Base-by-base conservation (phyloP, 2,329 filamentous ascomycete species). In the Colletotrichum sp. region DNA sequence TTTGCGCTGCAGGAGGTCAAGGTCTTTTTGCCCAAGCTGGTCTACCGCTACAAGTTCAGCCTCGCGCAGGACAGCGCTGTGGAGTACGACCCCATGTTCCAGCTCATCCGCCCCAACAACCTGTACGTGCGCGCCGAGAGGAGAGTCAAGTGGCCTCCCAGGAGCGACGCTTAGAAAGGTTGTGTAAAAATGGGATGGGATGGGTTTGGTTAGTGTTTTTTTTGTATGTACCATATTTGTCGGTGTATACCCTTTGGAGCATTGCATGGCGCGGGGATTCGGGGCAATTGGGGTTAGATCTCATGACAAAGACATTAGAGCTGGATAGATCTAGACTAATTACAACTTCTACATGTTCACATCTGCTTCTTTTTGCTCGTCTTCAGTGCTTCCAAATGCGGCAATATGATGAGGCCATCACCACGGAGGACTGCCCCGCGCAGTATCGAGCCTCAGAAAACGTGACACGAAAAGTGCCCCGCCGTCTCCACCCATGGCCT, bases 1-100 rank as follows among this genome's bases (percentile, higher is more conserved):
- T 92, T 93, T 81, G 91, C 91, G 0, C 83, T 93, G 8, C 87
- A 89, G 74, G 91, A 93, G 81, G 85, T 92, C 74, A 92, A 92
- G 84, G 85, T 92, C 6, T 88, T 91, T 78, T 52, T 93, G 77
- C 85, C 87, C 2, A 90, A 92, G 83, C 82, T 93, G 48, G 82
- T 93, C 3, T 93, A 88, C 73, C 85, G 91, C 9, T 93, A 93
- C 80, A 84, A 89, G 71, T 93, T 91, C 74, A 82, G 76, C 12
- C 81, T 86, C n/a, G 90, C 87, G n/a, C 85, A 86, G 6, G 85
- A 90, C 6, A 88, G 85, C 2, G 83, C 87, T 0, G 83, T 92
- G 8, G 90, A 91, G 71, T 92, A 92, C 63, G 90, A 92, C 77
- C 90, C 90, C 2, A 87, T 88, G 84, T 92, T 92, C 80, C 89